phyloP scores from a whole-genome alignment of 2,329 filamentous ascomycete genomes.

The Nannizziopsis arthrosporioides region DNA sequence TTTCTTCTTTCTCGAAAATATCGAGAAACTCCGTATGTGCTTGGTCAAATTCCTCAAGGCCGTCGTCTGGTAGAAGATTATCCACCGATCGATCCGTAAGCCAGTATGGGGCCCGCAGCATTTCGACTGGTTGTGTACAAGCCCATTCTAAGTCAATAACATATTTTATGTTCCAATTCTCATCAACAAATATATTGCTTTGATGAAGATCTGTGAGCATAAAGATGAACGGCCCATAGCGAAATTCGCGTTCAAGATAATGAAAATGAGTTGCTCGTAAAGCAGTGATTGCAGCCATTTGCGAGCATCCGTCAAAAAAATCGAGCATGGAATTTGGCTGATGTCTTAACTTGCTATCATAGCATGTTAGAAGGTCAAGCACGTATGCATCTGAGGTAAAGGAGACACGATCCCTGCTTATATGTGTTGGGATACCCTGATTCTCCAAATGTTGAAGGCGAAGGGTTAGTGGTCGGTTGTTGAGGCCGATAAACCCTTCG shows the following conservation, averaged over 20 bases:
- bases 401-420: conserved; percentile 19
- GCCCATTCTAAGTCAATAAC: conserved; percentile 30
- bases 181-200: conserved; percentile 27
- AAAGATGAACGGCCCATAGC: conserved; percentile 24
- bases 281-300: conserved; percentile 20
- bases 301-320: neutral
- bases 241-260: conserved; percentile 4
- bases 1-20: conserved; percentile 17
- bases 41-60: conserved; percentile 10
- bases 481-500: conserved; percentile 17
- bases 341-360: conserved; percentile 21
- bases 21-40: conserved; percentile 16
- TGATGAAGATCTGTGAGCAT: conserved; percentile 24
- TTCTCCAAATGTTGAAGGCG: conserved; percentile 20
- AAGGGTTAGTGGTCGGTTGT: conserved; percentile 21
- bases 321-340: conserved; percentile 19
- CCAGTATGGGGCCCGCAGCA: conserved; percentile 24
- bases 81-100: conserved; percentile 17
- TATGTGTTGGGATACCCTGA: conserved; percentile 20
- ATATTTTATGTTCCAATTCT: conserved; percentile 25
- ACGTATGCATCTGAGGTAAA: conserved; percentile 20
- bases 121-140: conserved; percentile 18
- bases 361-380: conserved; percentile 19
- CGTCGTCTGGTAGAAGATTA: conserved; percentile 13
- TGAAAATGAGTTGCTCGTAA: conserved; percentile 1